phyloP scores from a whole-genome alignment of 2,329 filamentous ascomycete genomes.

The Alternaria arborescens region DNA sequence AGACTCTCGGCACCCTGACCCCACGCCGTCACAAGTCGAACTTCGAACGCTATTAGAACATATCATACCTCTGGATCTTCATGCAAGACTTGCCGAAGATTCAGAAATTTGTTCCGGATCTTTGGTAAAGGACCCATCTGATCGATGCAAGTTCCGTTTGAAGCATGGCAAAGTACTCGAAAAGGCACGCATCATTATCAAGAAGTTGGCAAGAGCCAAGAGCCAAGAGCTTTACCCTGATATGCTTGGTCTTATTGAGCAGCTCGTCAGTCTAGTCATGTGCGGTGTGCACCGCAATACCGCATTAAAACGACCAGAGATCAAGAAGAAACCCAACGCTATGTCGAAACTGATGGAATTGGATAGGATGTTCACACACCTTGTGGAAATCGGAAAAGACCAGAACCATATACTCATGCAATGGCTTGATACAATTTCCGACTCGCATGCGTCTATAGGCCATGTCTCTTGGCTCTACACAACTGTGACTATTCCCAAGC shows the following conservation, averaged over 20 bases:
- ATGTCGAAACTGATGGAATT: background rate
- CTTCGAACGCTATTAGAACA: background rate
- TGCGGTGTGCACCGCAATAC: background rate
- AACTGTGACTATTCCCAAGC: too few relatives aligned
- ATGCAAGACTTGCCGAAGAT: background rate
- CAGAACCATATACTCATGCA: background rate
- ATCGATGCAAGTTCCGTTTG: background rate
- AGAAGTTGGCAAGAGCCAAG: background rate
- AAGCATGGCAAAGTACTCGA: too few relatives aligned
- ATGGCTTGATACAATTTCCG: background rate
- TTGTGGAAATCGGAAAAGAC: background rate
- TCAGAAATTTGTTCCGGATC: background rate
- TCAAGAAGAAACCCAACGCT: background rate
- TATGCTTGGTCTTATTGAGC: background rate
- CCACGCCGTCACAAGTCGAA: background rate
- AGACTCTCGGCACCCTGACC: too few relatives aligned
- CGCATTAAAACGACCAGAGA: background rate
- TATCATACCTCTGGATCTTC: background rate
- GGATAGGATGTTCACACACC: background rate
- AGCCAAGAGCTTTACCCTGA: background rate
- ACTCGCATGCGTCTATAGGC: background rate
- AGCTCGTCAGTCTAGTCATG: conserved; percentile 1
- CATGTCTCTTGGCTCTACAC: background rate
- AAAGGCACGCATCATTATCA: background rate
- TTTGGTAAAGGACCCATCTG: background rate